Conservation (phyloP, 345 rosid genomes). For the Melaleuca quinquenervia region DNA sequence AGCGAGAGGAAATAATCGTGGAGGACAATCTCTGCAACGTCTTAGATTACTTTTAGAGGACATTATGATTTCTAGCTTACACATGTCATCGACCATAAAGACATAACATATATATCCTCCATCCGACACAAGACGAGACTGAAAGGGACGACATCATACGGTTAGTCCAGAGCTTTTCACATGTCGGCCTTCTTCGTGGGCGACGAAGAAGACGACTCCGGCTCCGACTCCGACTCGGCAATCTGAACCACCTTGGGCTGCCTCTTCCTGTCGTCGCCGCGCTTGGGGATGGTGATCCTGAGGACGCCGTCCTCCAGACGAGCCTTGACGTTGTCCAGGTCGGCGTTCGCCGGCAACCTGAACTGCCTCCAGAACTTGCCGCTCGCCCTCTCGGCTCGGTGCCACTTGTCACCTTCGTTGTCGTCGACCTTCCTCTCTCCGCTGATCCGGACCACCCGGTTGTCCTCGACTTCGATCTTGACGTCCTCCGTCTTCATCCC, state of each 20-base stretch:
- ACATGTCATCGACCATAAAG: background rate
- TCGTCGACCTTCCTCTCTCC: conserved; percentile 66
- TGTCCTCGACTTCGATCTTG: conserved; percentile 62
- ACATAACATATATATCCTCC: background rate
- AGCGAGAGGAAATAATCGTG: no score
- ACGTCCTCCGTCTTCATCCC: conserved; percentile 65
- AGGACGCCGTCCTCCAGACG: conserved; percentile 64
- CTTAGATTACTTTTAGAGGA: no score
- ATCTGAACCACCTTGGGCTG: conserved; percentile 30
- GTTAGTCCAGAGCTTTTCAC: background rate
- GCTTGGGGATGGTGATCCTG: conserved; percentile 31
- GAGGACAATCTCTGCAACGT: no score
- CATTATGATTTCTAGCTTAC: background rate
- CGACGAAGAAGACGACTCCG: background rate
- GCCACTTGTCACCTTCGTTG: conserved; percentile 66
- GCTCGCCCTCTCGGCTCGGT: conserved; percentile 52
- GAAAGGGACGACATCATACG: background rate
- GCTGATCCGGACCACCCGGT: conserved; percentile 49
- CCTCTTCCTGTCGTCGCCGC: conserved; percentile 38
- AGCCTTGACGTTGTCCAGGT: conserved; percentile 52
- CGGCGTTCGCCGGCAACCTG: conserved; percentile 57
- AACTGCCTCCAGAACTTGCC: conserved; percentile 86
- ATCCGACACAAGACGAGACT: background rate
- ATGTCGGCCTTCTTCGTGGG: conserved; percentile 1
- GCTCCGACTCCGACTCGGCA: background rate